Percentiles rank a stretch among this genome's conserved stretches.
These are phyloP conservation scores for Dioscorea zingiberensis DNA, from an alignment of 106 monocot species.

Conservation along the genomic window DNA sequence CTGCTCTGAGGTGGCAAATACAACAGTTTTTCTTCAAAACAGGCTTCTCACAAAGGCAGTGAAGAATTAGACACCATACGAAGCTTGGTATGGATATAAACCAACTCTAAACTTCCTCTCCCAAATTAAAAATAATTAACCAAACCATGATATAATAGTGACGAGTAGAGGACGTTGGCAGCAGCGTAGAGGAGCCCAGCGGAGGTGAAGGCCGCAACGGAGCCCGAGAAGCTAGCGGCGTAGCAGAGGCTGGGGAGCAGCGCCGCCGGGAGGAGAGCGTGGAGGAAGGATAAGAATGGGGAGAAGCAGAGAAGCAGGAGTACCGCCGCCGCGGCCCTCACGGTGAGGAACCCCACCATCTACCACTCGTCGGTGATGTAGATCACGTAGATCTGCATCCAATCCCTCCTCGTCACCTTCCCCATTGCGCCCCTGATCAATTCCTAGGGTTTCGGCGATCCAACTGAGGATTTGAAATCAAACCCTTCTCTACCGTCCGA, in stretches of 20 bases:
- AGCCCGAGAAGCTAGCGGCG: conserved; percentile 20
- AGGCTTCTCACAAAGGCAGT: too few relatives aligned
- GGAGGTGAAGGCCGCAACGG: conserved; percentile 28
- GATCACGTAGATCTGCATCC: conserved; percentile 55
- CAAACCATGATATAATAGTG: too few relatives aligned
- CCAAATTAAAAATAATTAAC: too few relatives aligned
- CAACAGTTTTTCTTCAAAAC: too few relatives aligned
- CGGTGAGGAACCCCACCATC: conserved; percentile 41
- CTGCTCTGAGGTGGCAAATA: too few relatives aligned
- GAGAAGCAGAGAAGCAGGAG: conserved; percentile 33
- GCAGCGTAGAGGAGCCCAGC: conserved; percentile 50
- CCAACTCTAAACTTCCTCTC: too few relatives aligned
- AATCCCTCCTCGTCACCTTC: conserved; percentile 24
- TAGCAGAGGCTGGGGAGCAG: conserved; percentile 21
- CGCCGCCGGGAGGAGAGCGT: conserved; percentile 14
- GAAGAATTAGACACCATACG: too few relatives aligned
- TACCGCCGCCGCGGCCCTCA: conserved; percentile 22
- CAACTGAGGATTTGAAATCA: too few relatives aligned
- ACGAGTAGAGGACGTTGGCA: conserved; percentile 41
- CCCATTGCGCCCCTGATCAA: not conserved
- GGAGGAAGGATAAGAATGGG: conserved; percentile 12
- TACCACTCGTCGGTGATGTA: conserved; percentile 56
- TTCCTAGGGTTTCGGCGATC: not conserved
- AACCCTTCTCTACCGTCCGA: too few relatives aligned
- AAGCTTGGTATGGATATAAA: too few relatives aligned